These are phyloP conservation scores for Agrocybe chaxingu DNA, from an alignment of 768 basidiomycete genomes.

Conservation along the genomic window DNA sequence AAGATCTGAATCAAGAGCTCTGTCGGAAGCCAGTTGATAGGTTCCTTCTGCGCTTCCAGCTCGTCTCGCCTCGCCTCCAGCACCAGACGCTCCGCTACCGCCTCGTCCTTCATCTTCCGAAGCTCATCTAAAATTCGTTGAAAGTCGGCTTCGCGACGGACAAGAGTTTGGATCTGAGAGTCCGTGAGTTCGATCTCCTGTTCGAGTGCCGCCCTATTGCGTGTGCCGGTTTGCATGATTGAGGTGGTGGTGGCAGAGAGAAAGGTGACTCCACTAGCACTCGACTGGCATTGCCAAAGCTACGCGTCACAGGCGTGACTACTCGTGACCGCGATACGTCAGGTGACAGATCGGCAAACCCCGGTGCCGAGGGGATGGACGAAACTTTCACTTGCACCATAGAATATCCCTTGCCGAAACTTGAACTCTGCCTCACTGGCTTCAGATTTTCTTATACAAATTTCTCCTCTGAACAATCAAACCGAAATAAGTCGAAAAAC, in stretches of 20 bases:
- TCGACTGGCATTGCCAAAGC: no score
- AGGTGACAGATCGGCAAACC: no score
- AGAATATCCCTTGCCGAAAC: no score
- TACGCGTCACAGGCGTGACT: no score
- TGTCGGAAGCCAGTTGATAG: constrained; percentile 48
- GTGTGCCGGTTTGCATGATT: constrained; percentile 18
- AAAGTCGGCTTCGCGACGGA: constrained; percentile 36
- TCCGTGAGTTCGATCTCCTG: constrained; percentile 33
- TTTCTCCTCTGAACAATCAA: no score
- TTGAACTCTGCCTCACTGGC: no score
- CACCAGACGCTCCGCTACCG: constrained; percentile 27
- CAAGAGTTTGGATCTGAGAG: constrained; percentile 33
- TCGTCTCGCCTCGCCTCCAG: constrained; percentile 25
- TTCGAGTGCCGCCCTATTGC: constrained; percentile 27
- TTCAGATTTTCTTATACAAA: no score
- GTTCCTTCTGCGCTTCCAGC: constrained; percentile 39
- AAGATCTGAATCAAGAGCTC: constrained; percentile 48
- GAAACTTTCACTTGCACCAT: no score
- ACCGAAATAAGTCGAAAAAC: no score
- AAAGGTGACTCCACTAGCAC: background rate
- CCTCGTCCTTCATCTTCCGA: constrained; percentile 30
- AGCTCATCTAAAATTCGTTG: constrained; percentile 38
- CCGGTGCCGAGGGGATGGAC: no score
- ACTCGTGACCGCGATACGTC: no score
- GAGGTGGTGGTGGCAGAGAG: background rate